Evolutionary conservation across 78 protist genomes (phyloP).

Genomic region (Carpediemonas membranifera): DNA sequence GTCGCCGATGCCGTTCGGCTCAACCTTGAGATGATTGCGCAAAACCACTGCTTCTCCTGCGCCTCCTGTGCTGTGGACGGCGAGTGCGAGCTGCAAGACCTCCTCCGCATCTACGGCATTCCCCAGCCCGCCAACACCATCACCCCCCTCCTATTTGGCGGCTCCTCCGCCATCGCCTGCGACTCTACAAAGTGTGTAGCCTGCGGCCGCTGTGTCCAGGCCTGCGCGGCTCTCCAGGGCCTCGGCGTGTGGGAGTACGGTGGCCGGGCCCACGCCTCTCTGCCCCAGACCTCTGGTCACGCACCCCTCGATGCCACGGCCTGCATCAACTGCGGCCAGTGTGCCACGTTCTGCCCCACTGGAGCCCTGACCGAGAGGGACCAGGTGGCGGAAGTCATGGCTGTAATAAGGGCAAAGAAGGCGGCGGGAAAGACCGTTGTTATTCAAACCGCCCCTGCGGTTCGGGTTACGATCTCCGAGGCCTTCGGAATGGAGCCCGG

Average conservation of each 20-base stretch:
- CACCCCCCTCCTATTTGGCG: too few species aligned
- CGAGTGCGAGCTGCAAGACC: background rate
- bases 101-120: background rate
- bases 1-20: background rate
- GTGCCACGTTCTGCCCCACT: slow-evolving; percentile 29
- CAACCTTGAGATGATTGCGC: background rate
- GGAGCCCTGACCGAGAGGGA: slow-evolving; percentile 25
- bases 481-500: slow-evolving; percentile 40
- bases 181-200: slow-evolving; percentile 14
- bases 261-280: background rate
- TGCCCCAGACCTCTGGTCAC: background rate
- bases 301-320: background rate
- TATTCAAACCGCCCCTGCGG: slow-evolving; percentile 42
- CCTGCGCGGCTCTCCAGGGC: background rate
- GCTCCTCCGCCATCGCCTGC: background rate
- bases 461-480: slow-evolving; percentile 34
- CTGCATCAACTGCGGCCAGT: slow-evolving; percentile 38
- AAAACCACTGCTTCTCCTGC: background rate
- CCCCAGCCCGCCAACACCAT: too few species aligned
- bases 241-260: background rate
- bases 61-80: background rate
- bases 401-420: background rate
- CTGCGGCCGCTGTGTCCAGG: slow-evolving; percentile 24
- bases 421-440: slow-evolving; percentile 8
- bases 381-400: slow-evolving; percentile 5